These are phyloP conservation scores for Cyberlindnera maclurae DNA, from an alignment of 805 yeast genomes.

Conservation along the genomic window DNA sequence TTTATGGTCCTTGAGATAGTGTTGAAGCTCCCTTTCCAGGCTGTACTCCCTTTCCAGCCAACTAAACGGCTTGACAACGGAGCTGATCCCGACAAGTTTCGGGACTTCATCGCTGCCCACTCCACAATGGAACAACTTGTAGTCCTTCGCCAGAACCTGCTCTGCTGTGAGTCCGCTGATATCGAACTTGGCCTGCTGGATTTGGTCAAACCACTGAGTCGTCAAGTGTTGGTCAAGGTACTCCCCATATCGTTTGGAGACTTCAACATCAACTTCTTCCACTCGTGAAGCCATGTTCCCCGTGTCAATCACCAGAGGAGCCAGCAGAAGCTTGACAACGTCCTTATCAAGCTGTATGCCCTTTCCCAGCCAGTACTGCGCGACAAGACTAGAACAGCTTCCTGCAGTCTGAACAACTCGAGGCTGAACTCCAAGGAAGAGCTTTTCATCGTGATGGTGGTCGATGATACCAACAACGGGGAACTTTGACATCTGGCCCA, in stretches of 20 bases:
- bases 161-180: conserved; percentile 48
- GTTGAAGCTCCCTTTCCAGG: conserved; percentile 18
- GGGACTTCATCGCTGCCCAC: conserved; percentile 24
- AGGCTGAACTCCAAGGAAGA: conserved; percentile 47
- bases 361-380: conserved; percentile 46
- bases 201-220: conserved; percentile 23
- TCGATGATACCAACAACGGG: conserved; percentile 63
- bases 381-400: conserved; percentile 73
- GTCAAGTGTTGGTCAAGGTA: neutral
- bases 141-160: conserved; percentile 77
- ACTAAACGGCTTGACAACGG: conserved; percentile 55
- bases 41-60: conserved; percentile 28
- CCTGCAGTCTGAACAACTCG: conserved; percentile 58
- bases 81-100: conserved; percentile 61
- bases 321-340: conserved; percentile 37
- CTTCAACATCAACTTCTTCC: conserved; percentile 48
- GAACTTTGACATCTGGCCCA: neutral
- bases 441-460: conserved; percentile 74
- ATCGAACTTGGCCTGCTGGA: conserved; percentile 51
- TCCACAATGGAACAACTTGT: conserved; percentile 55
- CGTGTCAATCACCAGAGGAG: conserved; percentile 77
- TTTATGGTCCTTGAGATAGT: neutral
- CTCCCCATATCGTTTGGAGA: conserved; percentile 32
- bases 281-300: conserved; percentile 57
- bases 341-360: conserved; percentile 9